phyloP scores from a whole-genome alignment of 805 yeast genomes.

The Candida anglica region DNA sequence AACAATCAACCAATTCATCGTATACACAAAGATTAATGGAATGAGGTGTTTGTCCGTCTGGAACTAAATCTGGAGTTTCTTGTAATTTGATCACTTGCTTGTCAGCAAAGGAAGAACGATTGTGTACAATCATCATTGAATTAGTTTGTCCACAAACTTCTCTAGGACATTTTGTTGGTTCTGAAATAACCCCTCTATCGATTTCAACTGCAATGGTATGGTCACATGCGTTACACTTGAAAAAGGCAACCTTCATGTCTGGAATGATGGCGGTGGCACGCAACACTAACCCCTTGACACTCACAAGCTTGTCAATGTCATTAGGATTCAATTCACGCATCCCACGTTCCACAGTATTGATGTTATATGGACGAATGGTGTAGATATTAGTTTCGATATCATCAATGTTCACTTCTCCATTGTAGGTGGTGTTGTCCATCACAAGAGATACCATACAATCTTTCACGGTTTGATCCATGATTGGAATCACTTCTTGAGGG shows the following conservation, averaged over 20 bases:
- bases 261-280: conserved; percentile 91
- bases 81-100: conserved; percentile 92
- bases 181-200: conserved; percentile 91
- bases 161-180: conserved; percentile 92
- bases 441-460: conserved; percentile 80
- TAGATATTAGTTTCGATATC: conserved; percentile 79
- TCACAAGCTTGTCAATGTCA: conserved; percentile 89
- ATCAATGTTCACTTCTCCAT: conserved; percentile 37
- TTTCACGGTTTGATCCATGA: conserved; percentile 94
- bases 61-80: conserved; percentile 94
- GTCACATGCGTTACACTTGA: conserved; percentile 91
- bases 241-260: conserved; percentile 96
- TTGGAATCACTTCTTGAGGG: conserved; percentile 95
- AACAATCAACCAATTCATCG: conserved; percentile 91
- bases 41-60: conserved; percentile 99
- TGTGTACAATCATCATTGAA: conserved; percentile 88
- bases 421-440: conserved; percentile 37
- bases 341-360: conserved; percentile 62
- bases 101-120: conserved; percentile 89
- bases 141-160: conserved; percentile 75
- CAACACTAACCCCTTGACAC: conserved; percentile 85
- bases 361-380: conserved; percentile 86
- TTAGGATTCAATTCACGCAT: conserved; percentile 92
- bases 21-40: conserved; percentile 90
- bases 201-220: conserved; percentile 90